Evolutionary conservation across 345 rosid species (phyloP), one percentile per base, ranked within the genome.

Genomic region (Fremontodendron californicum): DNA sequence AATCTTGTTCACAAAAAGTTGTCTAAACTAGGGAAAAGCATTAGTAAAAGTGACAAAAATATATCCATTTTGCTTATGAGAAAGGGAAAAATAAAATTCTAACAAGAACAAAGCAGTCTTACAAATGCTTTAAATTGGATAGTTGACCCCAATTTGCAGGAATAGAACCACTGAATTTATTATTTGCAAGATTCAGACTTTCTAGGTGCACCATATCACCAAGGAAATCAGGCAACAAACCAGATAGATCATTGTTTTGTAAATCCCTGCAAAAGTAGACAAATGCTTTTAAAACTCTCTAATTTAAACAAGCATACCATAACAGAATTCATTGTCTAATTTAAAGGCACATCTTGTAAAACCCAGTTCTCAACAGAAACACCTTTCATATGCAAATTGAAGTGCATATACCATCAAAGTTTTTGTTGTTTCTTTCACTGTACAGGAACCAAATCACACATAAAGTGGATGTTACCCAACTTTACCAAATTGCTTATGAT

Each of bases 131-230:
- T 73, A 94, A 87, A 81, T 91, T 88, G 11, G 89, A 79, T 65
- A 94, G 90, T 71, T 81, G 87, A 55, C 82, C 86, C 98, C 97
- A 94, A 69, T 80, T 74, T 33, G 49, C 15, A 0, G 98, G 98
- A 85, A 94, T 90, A 7, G 92, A 85, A 68, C 98, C 97, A 43
- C 62, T 87, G 90, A 94, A 90, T 74, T 84, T 86, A 77, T 94
- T 94, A 74, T 85, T 85, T 42, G 97, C 95, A 21, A 94, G 93
- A 84, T 91, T 90, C 75, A 94, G 81, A 84, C 70, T 82, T 74
- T 90, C 82, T 5, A 94, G 88, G 75, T 79, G 77, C 76, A 76
- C 83, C 94, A 93, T 81, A 78, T 75, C 77, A 82, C 94, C 90
- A 58, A 94, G 79, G 82, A 84, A 89, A 77, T 89, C 93, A 13